These are phyloP conservation scores for Globisporangium parvum DNA, from an alignment of 352 stramenopile species.

Conservation along the genomic window DNA sequence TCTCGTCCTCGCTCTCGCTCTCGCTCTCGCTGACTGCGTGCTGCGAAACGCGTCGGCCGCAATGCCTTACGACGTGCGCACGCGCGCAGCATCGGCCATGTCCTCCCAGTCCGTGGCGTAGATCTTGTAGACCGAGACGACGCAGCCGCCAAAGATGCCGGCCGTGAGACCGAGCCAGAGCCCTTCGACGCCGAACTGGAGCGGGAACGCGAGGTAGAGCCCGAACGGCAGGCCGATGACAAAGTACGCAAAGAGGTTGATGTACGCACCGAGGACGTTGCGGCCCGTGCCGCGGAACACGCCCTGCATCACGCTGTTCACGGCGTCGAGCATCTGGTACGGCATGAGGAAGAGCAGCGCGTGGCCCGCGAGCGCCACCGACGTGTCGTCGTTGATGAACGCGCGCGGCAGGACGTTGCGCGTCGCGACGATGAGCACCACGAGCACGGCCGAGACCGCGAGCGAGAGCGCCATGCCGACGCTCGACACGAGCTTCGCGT, in stretches of 20 bases:
- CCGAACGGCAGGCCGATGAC: constrained; percentile 60
- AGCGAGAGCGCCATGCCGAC: constrained; percentile 62
- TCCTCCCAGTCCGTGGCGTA: constrained; percentile 47
- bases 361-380: constrained; percentile 31
- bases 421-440: constrained; percentile 34
- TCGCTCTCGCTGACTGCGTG: too few relatives aligned
- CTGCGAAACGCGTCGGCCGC: too few relatives aligned
- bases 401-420: constrained; percentile 43
- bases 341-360: constrained; percentile 60
- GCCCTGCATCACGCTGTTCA: constrained; percentile 75
- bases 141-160: constrained; percentile 47
- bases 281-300: constrained; percentile 61
- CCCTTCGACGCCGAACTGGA: constrained; percentile 56
- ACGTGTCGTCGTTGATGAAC: constrained; percentile 71
- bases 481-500: constrained; percentile 74
- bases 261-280: constrained; percentile 42
- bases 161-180: constrained; percentile 63
- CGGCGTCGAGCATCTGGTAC: constrained; percentile 58
- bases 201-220: constrained; percentile 51
- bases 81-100: constrained; percentile 46
- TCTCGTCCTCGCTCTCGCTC: too few relatives aligned
- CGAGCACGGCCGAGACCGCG: constrained; percentile 31
- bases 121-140: constrained; percentile 59
- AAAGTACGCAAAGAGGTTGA: constrained; percentile 71
- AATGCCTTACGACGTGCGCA: constrained; percentile 34